These are phyloP conservation scores for Senna siamea DNA, from an alignment of 306 rosid genomes.

Conservation along the genomic window DNA sequence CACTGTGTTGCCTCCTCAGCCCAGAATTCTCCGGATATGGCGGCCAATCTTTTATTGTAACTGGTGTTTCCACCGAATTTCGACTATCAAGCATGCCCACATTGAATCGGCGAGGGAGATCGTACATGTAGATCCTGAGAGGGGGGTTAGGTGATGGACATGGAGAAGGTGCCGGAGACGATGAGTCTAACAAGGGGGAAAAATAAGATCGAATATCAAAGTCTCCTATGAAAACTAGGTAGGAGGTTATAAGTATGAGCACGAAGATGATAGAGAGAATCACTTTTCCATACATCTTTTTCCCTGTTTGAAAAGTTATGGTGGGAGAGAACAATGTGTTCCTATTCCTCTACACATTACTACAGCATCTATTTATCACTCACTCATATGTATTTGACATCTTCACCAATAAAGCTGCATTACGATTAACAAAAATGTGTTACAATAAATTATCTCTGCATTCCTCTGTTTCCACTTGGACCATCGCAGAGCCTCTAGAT, in stretches of 20 bases:
- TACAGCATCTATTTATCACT: background rate
- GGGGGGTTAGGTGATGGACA: conserved; percentile 45
- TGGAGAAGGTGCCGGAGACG: conserved; percentile 38
- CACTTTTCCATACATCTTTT: conserved; percentile 53
- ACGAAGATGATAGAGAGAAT: conserved; percentile 42
- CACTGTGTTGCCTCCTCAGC: conserved; percentile 78
- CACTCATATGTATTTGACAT: too few species aligned
- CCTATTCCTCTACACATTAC: background rate
- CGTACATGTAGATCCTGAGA: conserved; percentile 71
- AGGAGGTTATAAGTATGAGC: conserved; percentile 51
- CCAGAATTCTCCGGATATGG: conserved; percentile 69
- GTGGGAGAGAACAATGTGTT: background rate
- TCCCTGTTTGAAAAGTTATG: background rate
- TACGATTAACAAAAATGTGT: too few species aligned
- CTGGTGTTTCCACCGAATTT: conserved; percentile 53
- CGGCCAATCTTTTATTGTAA: conserved; percentile 54
- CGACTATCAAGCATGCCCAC: conserved; percentile 63
- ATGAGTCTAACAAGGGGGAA: conserved; percentile 44
- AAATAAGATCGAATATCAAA: conserved; percentile 62
- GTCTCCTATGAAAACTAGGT: conserved; percentile 55
- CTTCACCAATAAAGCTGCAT: too few species aligned
- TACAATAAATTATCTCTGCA: too few species aligned
- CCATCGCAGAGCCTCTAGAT: background rate
- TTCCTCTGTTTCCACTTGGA: too few species aligned
- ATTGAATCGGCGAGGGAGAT: conserved; percentile 81